Evolutionary conservation across 345 rosid species (phyloP).

Genomic region (Raphanus raphanistrum): DNA sequence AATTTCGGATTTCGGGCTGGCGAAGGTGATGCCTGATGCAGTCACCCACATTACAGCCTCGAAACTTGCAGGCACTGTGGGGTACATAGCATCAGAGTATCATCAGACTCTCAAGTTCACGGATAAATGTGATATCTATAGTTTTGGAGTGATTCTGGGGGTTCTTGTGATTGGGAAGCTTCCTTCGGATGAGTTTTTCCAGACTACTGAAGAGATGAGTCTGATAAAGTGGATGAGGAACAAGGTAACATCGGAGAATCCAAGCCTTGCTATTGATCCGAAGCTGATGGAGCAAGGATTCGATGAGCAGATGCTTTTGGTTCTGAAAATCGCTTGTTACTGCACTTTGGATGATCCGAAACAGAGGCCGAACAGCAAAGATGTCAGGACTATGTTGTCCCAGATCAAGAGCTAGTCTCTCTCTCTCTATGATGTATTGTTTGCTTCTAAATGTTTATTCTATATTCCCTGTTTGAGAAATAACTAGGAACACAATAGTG

Average conservation of each 20-base stretch:
- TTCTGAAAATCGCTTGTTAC: slow-evolving; percentile 78
- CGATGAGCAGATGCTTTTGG: slow-evolving; percentile 81
- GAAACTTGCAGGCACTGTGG: slow-evolving; percentile 78
- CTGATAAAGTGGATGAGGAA: slow-evolving; percentile 81
- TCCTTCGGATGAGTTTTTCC: slow-evolving; percentile 87
- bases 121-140: slow-evolving; percentile 83
- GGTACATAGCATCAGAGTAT: slow-evolving; percentile 90
- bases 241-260: slow-evolving; percentile 61
- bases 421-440: background rate
- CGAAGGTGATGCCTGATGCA: slow-evolving; percentile 77
- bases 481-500: slow-evolving; percentile 12
- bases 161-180: slow-evolving; percentile 76
- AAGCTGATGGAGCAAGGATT: slow-evolving; percentile 56
- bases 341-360: slow-evolving; percentile 80
- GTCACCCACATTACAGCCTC: slow-evolving; percentile 64
- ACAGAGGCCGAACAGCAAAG: slow-evolving; percentile 86
- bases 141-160: slow-evolving; percentile 81
- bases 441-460: slow-evolving; percentile 9
- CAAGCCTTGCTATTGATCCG: slow-evolving; percentile 61
- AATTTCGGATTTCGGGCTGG: slow-evolving; percentile 91
- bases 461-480: background rate
- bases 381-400: slow-evolving; percentile 68
- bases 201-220: slow-evolving; percentile 66
- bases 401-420: slow-evolving; percentile 50
- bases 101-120: slow-evolving; percentile 87